These are phyloP conservation scores for Didymella lethalis DNA, from an alignment of 2,329 filamentous ascomycete species.

Conservation along the genomic window DNA sequence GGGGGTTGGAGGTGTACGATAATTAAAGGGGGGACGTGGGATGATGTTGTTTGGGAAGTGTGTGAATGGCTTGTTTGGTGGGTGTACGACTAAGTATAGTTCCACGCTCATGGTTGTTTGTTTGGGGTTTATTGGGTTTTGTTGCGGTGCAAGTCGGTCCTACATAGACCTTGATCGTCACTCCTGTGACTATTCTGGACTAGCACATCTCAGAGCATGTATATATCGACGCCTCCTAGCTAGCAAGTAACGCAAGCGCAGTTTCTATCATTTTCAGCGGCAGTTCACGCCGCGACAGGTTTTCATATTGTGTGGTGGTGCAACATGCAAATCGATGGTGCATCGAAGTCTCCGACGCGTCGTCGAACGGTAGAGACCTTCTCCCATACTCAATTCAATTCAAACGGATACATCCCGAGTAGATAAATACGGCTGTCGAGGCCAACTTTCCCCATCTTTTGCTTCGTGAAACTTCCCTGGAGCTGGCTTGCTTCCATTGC, in stretches of 20 bases:
- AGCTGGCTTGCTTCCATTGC: conserved; percentile 15
- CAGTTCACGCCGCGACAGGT: no score
- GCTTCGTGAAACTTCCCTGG: conserved; percentile 23
- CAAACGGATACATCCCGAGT: conserved; percentile 23
- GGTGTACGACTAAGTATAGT: background rate
- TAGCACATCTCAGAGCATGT: no score
- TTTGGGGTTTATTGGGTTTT: background rate
- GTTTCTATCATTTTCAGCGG: no score
- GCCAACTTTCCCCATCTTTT: conserved; percentile 20
- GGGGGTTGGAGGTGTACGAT: conserved; percentile 42
- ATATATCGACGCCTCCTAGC: no score
- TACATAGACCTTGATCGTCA: no score
- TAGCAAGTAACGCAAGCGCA: no score
- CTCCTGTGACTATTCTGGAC: no score
- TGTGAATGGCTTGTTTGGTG: background rate
- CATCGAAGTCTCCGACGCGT: background rate
- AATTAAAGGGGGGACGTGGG: background rate
- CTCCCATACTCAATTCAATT: conserved; percentile 10
- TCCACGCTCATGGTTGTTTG: background rate
- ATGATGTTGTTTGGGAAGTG: background rate
- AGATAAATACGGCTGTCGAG: conserved; percentile 18
- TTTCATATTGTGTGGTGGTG: background rate
- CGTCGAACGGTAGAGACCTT: background rate
- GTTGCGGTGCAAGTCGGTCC: no score
- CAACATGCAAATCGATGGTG: background rate